These are phyloP conservation scores for Pistacia atlantica DNA, from an alignment of 345 rosid species.

Conservation along the genomic window DNA sequence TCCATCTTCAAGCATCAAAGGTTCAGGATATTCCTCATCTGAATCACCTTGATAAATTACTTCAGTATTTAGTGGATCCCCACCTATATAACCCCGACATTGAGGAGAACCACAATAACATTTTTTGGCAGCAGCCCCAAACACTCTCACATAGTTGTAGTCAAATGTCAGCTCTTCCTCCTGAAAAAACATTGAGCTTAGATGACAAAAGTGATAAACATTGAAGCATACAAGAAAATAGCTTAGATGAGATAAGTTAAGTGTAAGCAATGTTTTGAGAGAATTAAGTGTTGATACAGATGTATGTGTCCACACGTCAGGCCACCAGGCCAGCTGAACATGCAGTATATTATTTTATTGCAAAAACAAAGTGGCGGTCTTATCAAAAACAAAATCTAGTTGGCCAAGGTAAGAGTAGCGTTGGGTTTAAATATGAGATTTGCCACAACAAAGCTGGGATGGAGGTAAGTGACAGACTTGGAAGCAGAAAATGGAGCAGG, in stretches of 20 bases:
- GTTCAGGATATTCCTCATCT: conserved; percentile 96
- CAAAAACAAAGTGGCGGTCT: neutral
- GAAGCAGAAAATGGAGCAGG: too few relatives aligned
- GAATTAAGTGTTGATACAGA: neutral
- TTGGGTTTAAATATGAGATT: too few relatives aligned
- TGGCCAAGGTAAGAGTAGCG: too few relatives aligned
- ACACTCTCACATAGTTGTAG: conserved; percentile 96
- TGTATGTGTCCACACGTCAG: neutral
- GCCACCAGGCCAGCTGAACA: too few relatives aligned
- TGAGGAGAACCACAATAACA: conserved; percentile 87
- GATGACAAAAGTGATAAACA: conserved; percentile 17
- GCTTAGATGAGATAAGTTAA: neutral
- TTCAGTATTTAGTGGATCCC: conserved; percentile 82
- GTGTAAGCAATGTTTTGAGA: neutral
- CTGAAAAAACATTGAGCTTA: conserved; percentile 42
- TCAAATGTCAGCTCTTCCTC: conserved; percentile 95
- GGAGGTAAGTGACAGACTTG: too few relatives aligned
- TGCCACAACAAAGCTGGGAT: too few relatives aligned
- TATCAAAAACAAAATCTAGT: too few relatives aligned
- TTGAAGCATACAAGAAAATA: neutral
- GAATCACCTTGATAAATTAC: conserved; percentile 92
- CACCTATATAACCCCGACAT: conserved; percentile 96
- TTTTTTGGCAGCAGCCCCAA: conserved; percentile 98
- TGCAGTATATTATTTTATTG: neutral
- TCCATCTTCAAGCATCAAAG: conserved; percentile 77